Evolutionary conservation across 345 rosid genomes (phyloP), one percentile per base, ranked within the genome.

Genomic region (Hibiscus trionum): DNA sequence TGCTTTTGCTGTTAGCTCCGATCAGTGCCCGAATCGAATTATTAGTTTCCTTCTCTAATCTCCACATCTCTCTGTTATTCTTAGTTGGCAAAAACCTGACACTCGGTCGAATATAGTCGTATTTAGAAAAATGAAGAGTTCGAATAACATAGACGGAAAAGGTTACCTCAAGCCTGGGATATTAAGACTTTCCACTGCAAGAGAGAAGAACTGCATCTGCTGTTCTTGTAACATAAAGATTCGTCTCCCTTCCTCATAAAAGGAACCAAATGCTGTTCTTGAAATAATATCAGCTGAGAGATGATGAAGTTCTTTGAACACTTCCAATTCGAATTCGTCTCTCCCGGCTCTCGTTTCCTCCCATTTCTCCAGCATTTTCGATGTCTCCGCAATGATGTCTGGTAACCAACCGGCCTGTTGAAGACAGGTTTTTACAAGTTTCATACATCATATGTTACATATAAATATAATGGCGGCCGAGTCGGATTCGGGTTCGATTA

Each of bases 221-320:
- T 83, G 80, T 77, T 93, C 96, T 63, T 93, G 98, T 42, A 93
- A 66, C 59, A 77, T 46, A 24, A 93, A 93, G 58, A 91, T 84
- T 2, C 69, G 82, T 62, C 84, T 87, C 53, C 98, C 97, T 82
- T 91, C 89, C 72, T 90, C 87, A 44, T 72, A 90, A 53, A 82
- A 83, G 81, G 93, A 90, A 29, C 96, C 98, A 67, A 91, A 91
- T 67, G 93, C 93, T n/a, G 92, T 90, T 77, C 88, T 85, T 35
- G 98, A 91, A 47, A 94, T 88, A 16, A 88, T 64, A 64, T 91
- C 89, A 42, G 87, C 93, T 5, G 93, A 85, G 26, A 91, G 86
- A 2, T 52, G 82, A 16, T 90, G 91, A 47, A 91, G 82, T 69
- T 90, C 86, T 66, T 72, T 82, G 31, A 77, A 77, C 52, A 88